These are phyloP conservation scores for Aspergillus alliaceus DNA, from an alignment of 2,329 filamentous ascomycete species.

Conservation along the genomic window DNA sequence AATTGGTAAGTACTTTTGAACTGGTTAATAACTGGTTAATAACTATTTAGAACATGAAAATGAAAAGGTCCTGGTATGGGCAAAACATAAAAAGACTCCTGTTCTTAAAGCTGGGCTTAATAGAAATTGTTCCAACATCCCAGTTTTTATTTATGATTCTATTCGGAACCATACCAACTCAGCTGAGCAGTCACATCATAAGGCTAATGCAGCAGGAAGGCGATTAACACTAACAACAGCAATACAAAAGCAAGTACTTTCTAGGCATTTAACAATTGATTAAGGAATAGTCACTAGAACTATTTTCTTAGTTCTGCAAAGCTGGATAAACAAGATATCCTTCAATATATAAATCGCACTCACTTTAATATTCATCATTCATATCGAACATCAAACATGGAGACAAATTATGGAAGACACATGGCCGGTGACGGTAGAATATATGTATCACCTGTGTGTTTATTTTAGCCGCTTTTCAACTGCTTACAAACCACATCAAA, in stretches of 20 bases:
- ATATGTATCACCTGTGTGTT: not conserved
- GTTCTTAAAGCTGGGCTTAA: conserved; percentile 3
- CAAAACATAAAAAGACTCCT: not conserved
- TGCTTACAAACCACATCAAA: not conserved
- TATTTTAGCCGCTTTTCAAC: too few relatives aligned
- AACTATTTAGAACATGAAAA: conserved; percentile 4
- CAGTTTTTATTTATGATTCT: conserved; percentile 1
- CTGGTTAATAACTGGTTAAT: conserved; percentile 4
- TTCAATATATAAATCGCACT: conserved; percentile 1
- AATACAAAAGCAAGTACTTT: not conserved
- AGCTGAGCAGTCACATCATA: conserved; percentile 2
- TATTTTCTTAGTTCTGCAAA: conserved; percentile 11
- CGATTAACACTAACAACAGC: not conserved
- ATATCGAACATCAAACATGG: conserved; percentile 5
- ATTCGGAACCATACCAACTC: conserved; percentile 3
- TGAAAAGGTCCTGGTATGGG: not conserved
- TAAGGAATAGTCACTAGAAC: not conserved
- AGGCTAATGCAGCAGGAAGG: not conserved
- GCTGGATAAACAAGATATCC: conserved; percentile 6
- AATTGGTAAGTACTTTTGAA: not conserved
- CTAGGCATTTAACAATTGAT: not conserved
- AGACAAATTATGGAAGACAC: conserved; percentile 3
- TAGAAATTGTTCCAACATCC: conserved; percentile 3
- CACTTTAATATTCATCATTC: conserved; percentile 7
- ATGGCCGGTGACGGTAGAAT: conserved; percentile 2